Evolutionary conservation across 768 basidiomycete species (phyloP).

Genomic region (Mycena maculata): DNA sequence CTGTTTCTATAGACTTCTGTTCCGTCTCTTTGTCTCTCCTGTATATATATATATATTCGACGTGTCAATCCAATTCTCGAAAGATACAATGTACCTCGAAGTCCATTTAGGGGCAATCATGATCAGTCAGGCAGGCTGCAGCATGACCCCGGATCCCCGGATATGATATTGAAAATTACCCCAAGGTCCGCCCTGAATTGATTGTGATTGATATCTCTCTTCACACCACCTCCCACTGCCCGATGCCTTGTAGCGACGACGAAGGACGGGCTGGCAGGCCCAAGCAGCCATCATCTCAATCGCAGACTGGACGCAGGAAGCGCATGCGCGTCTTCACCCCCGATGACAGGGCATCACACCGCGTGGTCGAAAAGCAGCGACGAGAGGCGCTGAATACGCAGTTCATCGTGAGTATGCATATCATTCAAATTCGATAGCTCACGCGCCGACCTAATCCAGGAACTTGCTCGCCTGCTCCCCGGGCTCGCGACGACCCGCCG

Average conservation of each 20-base stretch:
- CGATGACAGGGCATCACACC: conserved; percentile 3
- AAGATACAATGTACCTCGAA: too few relatives aligned
- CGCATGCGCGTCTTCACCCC: conserved; percentile 8
- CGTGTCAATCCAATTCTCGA: too few relatives aligned
- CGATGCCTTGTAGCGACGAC: background rate
- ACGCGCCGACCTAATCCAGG: background rate
- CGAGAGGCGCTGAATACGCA: conserved; percentile 12
- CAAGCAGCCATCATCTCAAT: background rate
- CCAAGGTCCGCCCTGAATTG: background rate
- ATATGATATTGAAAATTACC: too few relatives aligned
- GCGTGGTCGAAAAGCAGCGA: conserved; percentile 11
- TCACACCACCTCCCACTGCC: background rate
- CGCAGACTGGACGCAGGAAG: background rate
- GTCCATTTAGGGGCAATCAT: too few relatives aligned
- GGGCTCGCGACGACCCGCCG: conserved; percentile 7
- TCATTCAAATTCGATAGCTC: background rate
- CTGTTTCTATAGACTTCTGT: too few relatives aligned
- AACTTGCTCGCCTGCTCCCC: conserved; percentile 7
- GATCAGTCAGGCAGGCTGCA: too few relatives aligned
- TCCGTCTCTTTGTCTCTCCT: too few relatives aligned
- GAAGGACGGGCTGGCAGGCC: background rate
- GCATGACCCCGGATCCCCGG: too few relatives aligned
- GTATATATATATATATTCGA: too few relatives aligned
- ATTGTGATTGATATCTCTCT: background rate
- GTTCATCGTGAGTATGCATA: conserved; percentile 1